Evolutionary conservation across 192 early-diverging fungal genomes (phyloP).

Genomic region (Mortierella alpina): DNA sequence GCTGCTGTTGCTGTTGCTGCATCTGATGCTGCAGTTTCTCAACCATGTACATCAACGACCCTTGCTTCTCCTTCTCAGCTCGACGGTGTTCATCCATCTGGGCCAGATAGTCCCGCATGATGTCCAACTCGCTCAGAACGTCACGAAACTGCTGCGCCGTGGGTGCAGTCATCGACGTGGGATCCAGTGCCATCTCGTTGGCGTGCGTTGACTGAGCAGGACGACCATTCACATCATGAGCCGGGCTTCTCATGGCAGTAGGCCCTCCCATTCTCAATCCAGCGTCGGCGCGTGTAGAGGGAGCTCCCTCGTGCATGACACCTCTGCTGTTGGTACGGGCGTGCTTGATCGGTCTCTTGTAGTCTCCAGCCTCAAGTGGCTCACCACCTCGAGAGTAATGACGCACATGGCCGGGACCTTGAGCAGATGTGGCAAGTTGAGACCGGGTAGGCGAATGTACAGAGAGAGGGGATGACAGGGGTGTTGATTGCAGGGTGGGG

Average conservation of each 20-base stretch:
- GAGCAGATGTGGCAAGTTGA: not conserved
- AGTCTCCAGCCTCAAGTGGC: not conserved
- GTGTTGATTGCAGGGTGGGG: not conserved
- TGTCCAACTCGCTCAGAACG: slow-evolving; percentile 23
- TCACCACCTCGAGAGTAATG: slow-evolving; percentile 17
- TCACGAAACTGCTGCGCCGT: slow-evolving; percentile 31
- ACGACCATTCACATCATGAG: not conserved
- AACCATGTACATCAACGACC: slow-evolving; percentile 17
- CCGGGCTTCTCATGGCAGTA: not conserved
- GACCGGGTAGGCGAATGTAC: not conserved
- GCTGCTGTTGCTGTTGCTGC: slow-evolving; percentile 39
- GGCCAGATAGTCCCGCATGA: slow-evolving; percentile 26
- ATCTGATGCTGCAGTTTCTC: slow-evolving; percentile 44
- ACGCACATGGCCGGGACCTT: not conserved
- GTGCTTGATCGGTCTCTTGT: slow-evolving; percentile 38
- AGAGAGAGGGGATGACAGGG: slow-evolving; percentile 10
- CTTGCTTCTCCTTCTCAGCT: slow-evolving; percentile 25
- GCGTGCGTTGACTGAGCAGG: not conserved
- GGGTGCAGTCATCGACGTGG: not conserved
- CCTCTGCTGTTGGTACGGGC: slow-evolving; percentile 35
- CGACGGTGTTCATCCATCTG: slow-evolving; percentile 37
- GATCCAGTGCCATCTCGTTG: not conserved
- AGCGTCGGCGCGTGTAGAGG: not conserved
- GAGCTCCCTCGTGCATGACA: no score
- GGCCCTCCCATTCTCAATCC: not conserved